Conservation (phyloP, 2,329 filamentous ascomycete species). For the Penicillium sp. region DNA sequence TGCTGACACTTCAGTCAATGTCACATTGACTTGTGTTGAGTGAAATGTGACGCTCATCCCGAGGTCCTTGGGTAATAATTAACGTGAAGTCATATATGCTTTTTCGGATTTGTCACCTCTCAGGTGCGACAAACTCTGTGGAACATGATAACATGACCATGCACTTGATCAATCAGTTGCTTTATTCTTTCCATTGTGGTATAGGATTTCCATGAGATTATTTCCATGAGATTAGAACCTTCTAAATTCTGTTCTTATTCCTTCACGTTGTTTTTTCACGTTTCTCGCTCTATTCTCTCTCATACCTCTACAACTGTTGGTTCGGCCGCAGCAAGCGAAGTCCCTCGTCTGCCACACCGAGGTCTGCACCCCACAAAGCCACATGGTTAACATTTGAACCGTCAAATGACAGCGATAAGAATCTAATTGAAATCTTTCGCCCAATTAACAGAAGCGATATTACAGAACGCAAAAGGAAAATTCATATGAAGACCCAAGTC, state of each 20-base stretch:
- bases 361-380: not conserved
- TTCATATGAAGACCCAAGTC: not conserved
- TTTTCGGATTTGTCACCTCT: too few relatives aligned
- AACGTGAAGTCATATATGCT: too few relatives aligned
- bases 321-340: not conserved
- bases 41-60: not conserved
- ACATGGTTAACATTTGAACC: not conserved
- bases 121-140: too few relatives aligned
- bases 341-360: not conserved
- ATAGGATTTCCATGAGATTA: too few relatives aligned
- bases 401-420: not conserved
- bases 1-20: slow-evolving; percentile 32
- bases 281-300: not conserved
- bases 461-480: too few relatives aligned
- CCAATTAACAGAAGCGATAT: too few relatives aligned
- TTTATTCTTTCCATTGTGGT: too few relatives aligned
- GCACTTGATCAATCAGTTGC: too few relatives aligned
- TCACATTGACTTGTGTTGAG: slow-evolving; percentile 40
- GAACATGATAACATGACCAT: too few relatives aligned
- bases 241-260: too few relatives aligned
- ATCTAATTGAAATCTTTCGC: not conserved
- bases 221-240: too few relatives aligned
- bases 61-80: not conserved
- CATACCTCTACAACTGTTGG: not conserved
- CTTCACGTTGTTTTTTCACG: not conserved